Conservation (phyloP, 116 monocot species). For the Papilionanthe hybrid region DNA sequence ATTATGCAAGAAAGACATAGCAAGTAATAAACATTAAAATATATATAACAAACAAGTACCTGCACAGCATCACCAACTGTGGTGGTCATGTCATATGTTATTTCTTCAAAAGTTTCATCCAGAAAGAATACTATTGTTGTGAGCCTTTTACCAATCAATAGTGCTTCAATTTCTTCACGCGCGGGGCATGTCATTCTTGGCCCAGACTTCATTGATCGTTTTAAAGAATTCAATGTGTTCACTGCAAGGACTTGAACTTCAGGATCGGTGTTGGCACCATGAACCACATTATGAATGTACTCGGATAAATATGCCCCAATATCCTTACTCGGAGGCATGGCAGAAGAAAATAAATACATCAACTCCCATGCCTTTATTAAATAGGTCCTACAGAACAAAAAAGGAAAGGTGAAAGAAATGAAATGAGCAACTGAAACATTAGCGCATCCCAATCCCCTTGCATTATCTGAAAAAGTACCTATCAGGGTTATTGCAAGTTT, state of each 20-base stretch:
- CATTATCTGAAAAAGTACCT: slow-evolving; percentile 39
- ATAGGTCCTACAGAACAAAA: slow-evolving; percentile 37
- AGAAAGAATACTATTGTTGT: slow-evolving; percentile 97
- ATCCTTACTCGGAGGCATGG: slow-evolving; percentile 94
- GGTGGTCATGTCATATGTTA: slow-evolving; percentile 94
- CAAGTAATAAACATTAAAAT: neutral
- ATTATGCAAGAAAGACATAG: neutral
- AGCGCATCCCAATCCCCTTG: neutral
- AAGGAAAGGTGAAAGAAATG: neutral
- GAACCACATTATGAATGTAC: slow-evolving; percentile 82
- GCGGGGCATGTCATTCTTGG: slow-evolving; percentile 72
- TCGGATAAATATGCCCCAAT: slow-evolving; percentile 91
- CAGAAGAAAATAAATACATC: slow-evolving; percentile 87
- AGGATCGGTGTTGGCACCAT: slow-evolving; percentile 56
- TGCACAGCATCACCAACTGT: slow-evolving; percentile 96
- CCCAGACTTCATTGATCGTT: slow-evolving; percentile 86
- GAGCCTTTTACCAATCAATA: slow-evolving; percentile 67
- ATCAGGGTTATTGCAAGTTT: slow-evolving; percentile 92
- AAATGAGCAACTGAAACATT: neutral
- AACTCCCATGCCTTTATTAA: slow-evolving; percentile 91
- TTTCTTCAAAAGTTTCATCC: slow-evolving; percentile 98
- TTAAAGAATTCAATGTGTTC: slow-evolving; percentile 83
- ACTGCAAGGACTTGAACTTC: slow-evolving; percentile 76
- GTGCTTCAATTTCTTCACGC: slow-evolving; percentile 92
- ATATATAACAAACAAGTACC: slow-evolving; percentile 36